Conservation (phyloP, 352 stramenopile species). For the Phytophthora quininea region DNA sequence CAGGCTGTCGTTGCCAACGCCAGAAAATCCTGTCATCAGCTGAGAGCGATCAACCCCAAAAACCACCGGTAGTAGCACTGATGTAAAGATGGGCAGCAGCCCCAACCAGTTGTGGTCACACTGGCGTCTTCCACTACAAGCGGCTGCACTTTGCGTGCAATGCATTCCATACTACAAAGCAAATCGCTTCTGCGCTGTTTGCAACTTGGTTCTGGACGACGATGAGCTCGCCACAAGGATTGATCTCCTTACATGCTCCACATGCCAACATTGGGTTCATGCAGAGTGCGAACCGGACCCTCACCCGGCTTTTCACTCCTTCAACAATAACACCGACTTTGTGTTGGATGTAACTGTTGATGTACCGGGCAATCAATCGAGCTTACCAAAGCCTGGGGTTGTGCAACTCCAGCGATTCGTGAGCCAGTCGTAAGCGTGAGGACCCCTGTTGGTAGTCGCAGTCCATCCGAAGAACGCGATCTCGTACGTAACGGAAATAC, state of each 20-base stretch:
- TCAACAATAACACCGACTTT: conserved; percentile 42
- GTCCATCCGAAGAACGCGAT: conserved; percentile 32
- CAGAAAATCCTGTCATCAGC: not conserved
- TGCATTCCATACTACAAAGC: conserved; percentile 71
- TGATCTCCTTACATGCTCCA: conserved; percentile 71
- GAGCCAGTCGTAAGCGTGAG: conserved; percentile 23
- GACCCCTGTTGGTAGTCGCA: conserved; percentile 22
- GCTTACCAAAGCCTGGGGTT: not conserved
- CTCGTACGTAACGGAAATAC: conserved; percentile 13
- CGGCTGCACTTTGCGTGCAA: conserved; percentile 62
- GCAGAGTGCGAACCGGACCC: conserved; percentile 78
- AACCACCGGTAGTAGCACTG: not conserved
- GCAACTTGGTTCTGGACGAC: conserved; percentile 55
- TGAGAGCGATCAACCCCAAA: not conserved
- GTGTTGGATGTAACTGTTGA: conserved; percentile 56
- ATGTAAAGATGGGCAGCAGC: conserved; percentile 1
- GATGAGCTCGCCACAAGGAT: conserved; percentile 49
- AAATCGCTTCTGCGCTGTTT: conserved; percentile 81
- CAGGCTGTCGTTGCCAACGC: conserved; percentile 48
- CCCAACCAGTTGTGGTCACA: conserved; percentile 52
- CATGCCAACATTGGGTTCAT: conserved; percentile 84
- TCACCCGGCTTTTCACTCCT: conserved; percentile 59
- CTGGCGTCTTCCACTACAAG: conserved; percentile 70
- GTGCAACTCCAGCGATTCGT: conserved; percentile 8
- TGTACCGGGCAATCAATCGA: conserved; percentile 24